Evolutionary conservation across 2,329 filamentous ascomycete species (phyloP), one percentile per base, ranked within the genome.

Genomic region (Talaromyces sp.): DNA sequence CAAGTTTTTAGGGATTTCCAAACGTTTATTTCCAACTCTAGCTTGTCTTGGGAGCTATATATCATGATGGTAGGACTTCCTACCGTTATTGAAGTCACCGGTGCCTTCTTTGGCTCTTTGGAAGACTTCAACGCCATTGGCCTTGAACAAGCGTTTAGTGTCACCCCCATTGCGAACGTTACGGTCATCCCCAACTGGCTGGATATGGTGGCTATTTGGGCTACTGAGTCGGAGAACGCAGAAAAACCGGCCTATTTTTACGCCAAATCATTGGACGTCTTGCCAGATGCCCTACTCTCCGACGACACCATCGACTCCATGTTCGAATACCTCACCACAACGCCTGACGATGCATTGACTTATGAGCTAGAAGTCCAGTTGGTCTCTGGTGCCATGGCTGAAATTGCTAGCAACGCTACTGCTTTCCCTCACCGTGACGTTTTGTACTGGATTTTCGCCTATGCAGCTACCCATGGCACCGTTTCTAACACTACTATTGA

Each of bases 341-440:
- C 79, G 0, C 72, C 82, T 59, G 82, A 81, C 64, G 85, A 82
- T 3, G 86, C 84, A 0, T 73, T 83, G 1, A 68, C 86, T 1
- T 88, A 87, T 85, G 84, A 85, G 70, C 75, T 88, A 63, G 86
- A 89, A 52, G 89, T 89, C 69, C 85, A 89, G 70, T 81, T 85
- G 1, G 80, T 82, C 17, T 87, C 86, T 50, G 88, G 88, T 13
- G 86, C 86, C 11, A 81, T 87, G 61, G 82, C 80, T 68, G 86
- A 89, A 64, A 76, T 84, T 1, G 75, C 86, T 0, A 73, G 74
- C 67, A 80, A 87, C 68, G 83, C 82, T 8, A 89, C 87, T 0
- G 83, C 87, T 9, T 90, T 87, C 70, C 82, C 84, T 0, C 87
- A 90, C 70, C 84, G 88, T 56, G 85, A 90, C 77, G 86, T 86